These are phyloP conservation scores for Naganishia antarctica DNA, from an alignment of 768 basidiomycete genomes.

Conservation along the genomic window DNA sequence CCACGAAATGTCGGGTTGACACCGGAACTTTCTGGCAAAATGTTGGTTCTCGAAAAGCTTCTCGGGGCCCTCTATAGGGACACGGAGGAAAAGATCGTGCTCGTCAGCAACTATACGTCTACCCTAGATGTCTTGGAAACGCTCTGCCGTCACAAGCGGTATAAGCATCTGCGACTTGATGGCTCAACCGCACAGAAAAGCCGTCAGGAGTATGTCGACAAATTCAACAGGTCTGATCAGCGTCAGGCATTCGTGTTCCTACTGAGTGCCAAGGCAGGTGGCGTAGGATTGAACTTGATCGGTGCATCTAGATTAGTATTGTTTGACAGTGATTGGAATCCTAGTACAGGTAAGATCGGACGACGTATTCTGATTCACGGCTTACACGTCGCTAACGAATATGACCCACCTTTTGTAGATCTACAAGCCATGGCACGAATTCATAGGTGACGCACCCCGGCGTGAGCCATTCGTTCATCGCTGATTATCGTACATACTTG, in stretches of 20 bases:
- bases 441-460: constrained; percentile 51
- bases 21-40: constrained; percentile 49
- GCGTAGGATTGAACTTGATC: constrained; percentile 76
- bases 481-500: neutral
- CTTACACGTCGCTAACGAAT: no score
- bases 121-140: constrained; percentile 88
- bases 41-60: constrained; percentile 39
- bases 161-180: constrained; percentile 78
- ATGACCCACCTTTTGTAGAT: constrained; percentile 52
- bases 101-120: constrained; percentile 88
- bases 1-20: constrained; percentile 57
- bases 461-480: constrained; percentile 50
- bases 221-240: constrained; percentile 75
- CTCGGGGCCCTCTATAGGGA: constrained; percentile 42
- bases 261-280: constrained; percentile 90
- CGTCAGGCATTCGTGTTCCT: constrained; percentile 77
- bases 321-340: constrained; percentile 51
- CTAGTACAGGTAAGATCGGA: constrained; percentile 37
- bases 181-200: constrained; percentile 56
- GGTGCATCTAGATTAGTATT: constrained; percentile 69
- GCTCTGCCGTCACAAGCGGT: constrained; percentile 69
- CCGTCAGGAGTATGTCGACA: constrained; percentile 66
- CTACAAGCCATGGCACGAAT: constrained; percentile 96
- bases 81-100: constrained; percentile 87
- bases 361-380: neutral